phyloP scores from a whole-genome alignment of 164 flowering plant species.

The Sextonia rubra region DNA sequence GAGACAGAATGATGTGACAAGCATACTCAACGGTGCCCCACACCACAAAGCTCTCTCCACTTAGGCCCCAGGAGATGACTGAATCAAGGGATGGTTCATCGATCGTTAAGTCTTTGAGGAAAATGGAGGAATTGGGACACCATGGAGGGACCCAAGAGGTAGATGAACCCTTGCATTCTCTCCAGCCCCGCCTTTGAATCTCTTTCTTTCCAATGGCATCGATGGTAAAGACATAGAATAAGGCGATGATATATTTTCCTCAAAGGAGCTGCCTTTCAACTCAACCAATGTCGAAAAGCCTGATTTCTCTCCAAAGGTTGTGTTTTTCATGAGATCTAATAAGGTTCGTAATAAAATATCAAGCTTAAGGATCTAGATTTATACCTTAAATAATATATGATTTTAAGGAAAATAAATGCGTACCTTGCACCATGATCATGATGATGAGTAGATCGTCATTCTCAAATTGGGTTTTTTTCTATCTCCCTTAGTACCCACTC shows the following conservation, averaged over 20 bases:
- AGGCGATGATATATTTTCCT: not conserved
- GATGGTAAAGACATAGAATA: not conserved
- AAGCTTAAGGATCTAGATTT: too few relatives aligned
- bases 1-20: conserved; percentile 41
- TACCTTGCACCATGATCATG: too few relatives aligned
- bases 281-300: not conserved
- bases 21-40: conserved; percentile 82
- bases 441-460: too few relatives aligned
- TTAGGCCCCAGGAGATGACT: conserved; percentile 63
- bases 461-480: too few relatives aligned
- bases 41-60: conserved; percentile 77
- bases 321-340: too few relatives aligned
- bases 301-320: not conserved
- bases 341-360: too few relatives aligned
- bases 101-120: conserved; percentile 71
- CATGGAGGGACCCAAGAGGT: conserved; percentile 55
- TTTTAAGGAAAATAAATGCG: too few relatives aligned
- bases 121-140: conserved; percentile 63
- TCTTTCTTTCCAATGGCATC: conserved; percentile 1
- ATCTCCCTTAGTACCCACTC: too few relatives aligned
- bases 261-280: not conserved
- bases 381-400: too few relatives aligned
- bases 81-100: conserved; percentile 54
- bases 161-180: conserved; percentile 33
- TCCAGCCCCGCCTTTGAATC: conserved; percentile 6